These are phyloP conservation scores for Microdochium nivale DNA, from an alignment of 2,329 filamentous ascomycete species.

Conservation along the genomic window DNA sequence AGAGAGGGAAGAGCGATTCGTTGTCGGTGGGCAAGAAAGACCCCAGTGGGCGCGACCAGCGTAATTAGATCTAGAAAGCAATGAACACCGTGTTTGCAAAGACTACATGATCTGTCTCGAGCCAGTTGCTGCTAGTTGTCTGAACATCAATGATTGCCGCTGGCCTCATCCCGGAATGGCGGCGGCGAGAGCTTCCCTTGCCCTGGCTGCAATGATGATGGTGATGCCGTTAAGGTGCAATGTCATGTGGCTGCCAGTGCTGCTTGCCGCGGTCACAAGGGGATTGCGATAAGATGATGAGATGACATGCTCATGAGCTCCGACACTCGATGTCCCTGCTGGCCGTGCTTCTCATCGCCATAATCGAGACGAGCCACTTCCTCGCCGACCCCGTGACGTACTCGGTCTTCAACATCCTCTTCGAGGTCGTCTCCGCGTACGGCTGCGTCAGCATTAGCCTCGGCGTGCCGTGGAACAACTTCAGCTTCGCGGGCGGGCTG, in stretches of 20 bases:
- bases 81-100: not conserved
- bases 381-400: constrained; percentile 40
- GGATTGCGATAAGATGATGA: constrained; percentile 31
- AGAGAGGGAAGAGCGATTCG: not conserved
- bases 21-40: not conserved
- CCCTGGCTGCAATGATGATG: not conserved
- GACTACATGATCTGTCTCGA: not conserved
- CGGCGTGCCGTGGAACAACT: constrained; percentile 40
- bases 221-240: not conserved
- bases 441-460: constrained; percentile 51
- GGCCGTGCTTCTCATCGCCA: constrained; percentile 49
- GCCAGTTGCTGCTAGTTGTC: not conserved
- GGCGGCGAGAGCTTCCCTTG: not conserved
- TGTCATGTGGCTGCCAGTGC: not conserved
- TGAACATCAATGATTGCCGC: not conserved
- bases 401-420: constrained; percentile 44
- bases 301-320: too few relatives aligned
- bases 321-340: too few relatives aligned
- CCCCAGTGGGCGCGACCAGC: not conserved
- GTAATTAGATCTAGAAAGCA: not conserved
- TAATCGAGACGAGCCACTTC: constrained; percentile 48
- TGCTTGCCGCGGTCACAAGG: not conserved
- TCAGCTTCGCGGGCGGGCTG: constrained; percentile 47
- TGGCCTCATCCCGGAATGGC: not conserved
- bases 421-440: constrained; percentile 48